Base-by-base conservation (phyloP, 2,329 filamentous ascomycete genomes). In the Triangularia setosa region DNA sequence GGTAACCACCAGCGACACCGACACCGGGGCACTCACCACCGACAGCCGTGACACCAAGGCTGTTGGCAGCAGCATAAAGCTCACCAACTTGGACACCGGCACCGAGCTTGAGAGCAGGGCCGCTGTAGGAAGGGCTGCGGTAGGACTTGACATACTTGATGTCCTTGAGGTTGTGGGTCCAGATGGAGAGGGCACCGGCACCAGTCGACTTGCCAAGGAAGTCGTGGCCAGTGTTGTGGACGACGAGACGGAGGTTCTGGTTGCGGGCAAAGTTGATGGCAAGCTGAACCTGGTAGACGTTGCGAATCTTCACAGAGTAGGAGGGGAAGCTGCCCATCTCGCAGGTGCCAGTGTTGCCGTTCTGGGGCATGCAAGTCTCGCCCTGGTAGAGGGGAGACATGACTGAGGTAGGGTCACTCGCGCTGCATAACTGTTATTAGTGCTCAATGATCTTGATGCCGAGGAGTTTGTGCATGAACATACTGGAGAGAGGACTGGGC, bases 171-270 rank as follows among this genome's bases (percentile, higher is more conserved):
- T 68, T 61, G 64, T 69, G 68, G n/a, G 68, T 71, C 69, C 69
- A 71, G 63, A 71, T 68, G 24, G 67, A 68, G 52, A 80, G 71
- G 0, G 77, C 71, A 4, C 78, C 77, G 54, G 73, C 75, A n/a
- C 78, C 78, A 5, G 67, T 58, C 1, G 72, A 75, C 69, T 77
- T 77, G 60, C 73, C 76, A 35, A 77, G 74, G 68, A 81, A 84
- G 68, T 84, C 81, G 68, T 85, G 83, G 27, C 81, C 83, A 0
- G 82, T 85, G 73, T 84, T 83, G 72, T 79, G 79, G 64, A 80
- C 70, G 9, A 78, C 71, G 5, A 80, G 69, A 9, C 78, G 72
- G 1, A 80, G 60, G 60, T 77, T 75, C 60, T 69, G 69, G 53
- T 77, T 77, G n/a, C 77, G 71, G 0, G 78, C 77, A 69, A 80